These are phyloP conservation scores for Candida sp. DNA, from an alignment of 1,139 yeast genomes.

Conservation along the genomic window DNA sequence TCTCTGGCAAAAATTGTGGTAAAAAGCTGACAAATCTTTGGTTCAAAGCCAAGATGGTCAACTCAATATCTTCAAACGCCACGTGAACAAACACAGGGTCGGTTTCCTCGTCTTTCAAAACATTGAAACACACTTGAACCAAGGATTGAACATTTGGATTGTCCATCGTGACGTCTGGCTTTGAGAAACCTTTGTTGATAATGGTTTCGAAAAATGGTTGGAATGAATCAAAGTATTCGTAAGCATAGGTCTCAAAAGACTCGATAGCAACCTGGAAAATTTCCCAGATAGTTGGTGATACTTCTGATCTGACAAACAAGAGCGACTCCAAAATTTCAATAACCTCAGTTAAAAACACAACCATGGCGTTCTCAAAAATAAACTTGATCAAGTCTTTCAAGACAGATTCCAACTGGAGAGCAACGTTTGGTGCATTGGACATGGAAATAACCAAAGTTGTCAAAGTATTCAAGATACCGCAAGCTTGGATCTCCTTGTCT, in stretches of 20 bases:
- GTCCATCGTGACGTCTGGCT: conserved; percentile 35
- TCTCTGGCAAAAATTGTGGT: conserved; percentile 39
- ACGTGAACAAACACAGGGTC: conserved; percentile 48
- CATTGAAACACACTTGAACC: conserved; percentile 39
- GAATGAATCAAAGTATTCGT: conserved; percentile 54
- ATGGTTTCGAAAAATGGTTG: conserved; percentile 54
- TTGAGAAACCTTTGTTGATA: conserved; percentile 49
- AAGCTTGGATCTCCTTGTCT: conserved; percentile 57
- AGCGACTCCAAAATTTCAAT: conserved; percentile 56
- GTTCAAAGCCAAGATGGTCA: conserved; percentile 42
- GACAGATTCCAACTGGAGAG: conserved; percentile 41
- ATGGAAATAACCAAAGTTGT: conserved; percentile 56
- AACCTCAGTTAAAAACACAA: conserved; percentile 49
- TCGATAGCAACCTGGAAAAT: conserved; percentile 46
- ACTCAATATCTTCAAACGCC: conserved; percentile 47
- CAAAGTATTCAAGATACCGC: conserved; percentile 54
- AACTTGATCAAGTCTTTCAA: conserved; percentile 46
- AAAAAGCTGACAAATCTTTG: conserved; percentile 35
- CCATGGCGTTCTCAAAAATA: conserved; percentile 53
- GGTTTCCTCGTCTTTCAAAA: conserved; percentile 36
- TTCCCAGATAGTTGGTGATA: conserved; percentile 53
- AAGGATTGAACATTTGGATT: conserved; percentile 45
- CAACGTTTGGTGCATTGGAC: conserved; percentile 51
- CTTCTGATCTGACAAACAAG: conserved; percentile 41
- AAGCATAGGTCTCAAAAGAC: conserved; percentile 57